A percentile compares a stretch with the other conserved stretches of the same genome.
phyloP scores from a whole-genome alignment of 257 asterid species.

The Solanum etuberosum region DNA sequence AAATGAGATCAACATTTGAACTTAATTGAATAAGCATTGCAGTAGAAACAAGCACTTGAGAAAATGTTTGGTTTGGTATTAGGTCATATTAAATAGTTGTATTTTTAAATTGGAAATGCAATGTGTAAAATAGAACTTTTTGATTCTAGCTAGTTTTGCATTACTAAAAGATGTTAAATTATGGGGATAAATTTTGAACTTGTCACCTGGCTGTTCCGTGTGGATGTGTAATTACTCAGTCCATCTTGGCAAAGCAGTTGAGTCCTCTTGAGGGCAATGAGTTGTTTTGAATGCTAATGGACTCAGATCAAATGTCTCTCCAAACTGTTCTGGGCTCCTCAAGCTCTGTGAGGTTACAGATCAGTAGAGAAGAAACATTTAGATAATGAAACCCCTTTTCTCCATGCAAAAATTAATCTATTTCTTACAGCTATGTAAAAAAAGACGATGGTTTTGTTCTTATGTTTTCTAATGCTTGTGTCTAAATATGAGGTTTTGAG shows the following conservation, averaged over 20 bases:
- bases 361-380: not conserved
- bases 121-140: not conserved
- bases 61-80: not conserved
- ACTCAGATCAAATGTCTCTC: conserved; percentile 14
- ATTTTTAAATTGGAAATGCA: not conserved
- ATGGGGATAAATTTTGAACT: not conserved
- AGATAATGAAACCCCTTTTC: not conserved
- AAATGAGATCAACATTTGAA: not conserved
- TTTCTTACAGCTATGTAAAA: not conserved
- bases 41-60: not conserved
- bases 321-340: not conserved
- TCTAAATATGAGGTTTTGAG: not conserved
- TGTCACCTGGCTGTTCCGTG: not conserved
- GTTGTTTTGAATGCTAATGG: conserved; percentile 56
- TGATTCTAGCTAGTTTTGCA: not conserved
- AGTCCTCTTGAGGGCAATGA: conserved; percentile 10
- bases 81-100: not conserved
- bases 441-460: not conserved
- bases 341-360: not conserved
- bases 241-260: conserved; percentile 47
- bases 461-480: not conserved
- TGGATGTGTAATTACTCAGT: conserved; percentile 1
- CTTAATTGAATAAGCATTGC: not conserved
- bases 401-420: not conserved
- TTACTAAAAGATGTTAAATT: not conserved